Percentiles rank a stretch among this genome's conserved stretches.
phyloP scores from a whole-genome alignment of 306 rosid genomes.

The Acacia confusa region DNA sequence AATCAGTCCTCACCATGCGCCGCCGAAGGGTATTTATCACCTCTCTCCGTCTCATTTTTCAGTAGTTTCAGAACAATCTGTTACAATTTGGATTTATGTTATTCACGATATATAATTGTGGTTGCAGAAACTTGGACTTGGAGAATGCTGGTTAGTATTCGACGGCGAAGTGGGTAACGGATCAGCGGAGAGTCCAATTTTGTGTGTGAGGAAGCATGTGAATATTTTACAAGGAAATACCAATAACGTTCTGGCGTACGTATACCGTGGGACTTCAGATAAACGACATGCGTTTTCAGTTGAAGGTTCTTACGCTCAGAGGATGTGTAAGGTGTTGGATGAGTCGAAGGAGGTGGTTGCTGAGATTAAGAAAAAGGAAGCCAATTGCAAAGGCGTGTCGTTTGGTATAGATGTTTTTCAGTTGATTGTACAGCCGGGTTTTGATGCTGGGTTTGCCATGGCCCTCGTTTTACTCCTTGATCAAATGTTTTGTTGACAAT shows the following conservation, averaged over 20 bases:
- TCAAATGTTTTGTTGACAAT: constrained; percentile 62
- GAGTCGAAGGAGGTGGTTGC: constrained; percentile 57
- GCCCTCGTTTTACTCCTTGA: constrained; percentile 70
- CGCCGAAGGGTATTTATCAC: constrained; percentile 54
- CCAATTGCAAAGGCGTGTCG: constrained; percentile 49
- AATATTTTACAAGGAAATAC: constrained; percentile 44
- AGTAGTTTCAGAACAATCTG: not conserved
- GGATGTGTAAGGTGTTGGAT: constrained; percentile 72
- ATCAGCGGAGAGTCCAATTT: constrained; percentile 48
- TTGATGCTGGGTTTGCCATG: constrained; percentile 76
- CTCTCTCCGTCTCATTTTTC: not conserved
- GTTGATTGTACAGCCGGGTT: constrained; percentile 60
- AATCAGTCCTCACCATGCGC: constrained; percentile 62
- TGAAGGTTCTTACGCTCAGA: constrained; percentile 62
- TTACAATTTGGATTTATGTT: not conserved
- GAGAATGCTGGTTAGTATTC: constrained; percentile 62
- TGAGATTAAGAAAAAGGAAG: constrained; percentile 73
- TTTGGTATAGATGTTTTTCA: constrained; percentile 78
- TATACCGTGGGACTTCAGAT: constrained; percentile 38
- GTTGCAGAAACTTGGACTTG: constrained; percentile 55
- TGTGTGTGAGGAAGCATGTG: constrained; percentile 55
- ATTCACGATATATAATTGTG: not conserved
- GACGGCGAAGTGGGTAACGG: constrained; percentile 56
- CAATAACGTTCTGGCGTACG: constrained; percentile 46
- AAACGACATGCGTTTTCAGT: constrained; percentile 43